phyloP scores from a whole-genome alignment of 768 basidiomycete genomes.

The Suillus paluster region DNA sequence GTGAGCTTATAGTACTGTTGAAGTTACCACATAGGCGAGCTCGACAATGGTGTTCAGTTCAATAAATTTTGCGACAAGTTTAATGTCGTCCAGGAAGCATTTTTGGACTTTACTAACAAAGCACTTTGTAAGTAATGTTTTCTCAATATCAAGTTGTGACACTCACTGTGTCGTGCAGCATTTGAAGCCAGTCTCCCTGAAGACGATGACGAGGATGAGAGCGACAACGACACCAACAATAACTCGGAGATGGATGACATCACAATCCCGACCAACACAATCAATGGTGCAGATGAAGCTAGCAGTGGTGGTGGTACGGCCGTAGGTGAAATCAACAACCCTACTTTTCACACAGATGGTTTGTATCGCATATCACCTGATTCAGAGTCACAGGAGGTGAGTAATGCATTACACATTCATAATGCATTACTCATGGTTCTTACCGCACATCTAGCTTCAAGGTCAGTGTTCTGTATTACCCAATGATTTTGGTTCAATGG shows the following conservation, averaged over 20 bases:
- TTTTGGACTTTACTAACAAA: neutral
- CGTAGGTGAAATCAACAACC: neutral
- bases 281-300: too few relatives aligned
- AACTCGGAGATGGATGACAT: neutral
- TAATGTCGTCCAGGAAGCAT: neutral
- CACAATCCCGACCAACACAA: too few relatives aligned
- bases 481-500: too few relatives aligned
- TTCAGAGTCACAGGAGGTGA: neutral
- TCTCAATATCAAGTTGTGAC: neutral
- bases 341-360: neutral
- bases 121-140: neutral
- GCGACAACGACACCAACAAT: neutral
- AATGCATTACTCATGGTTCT: neutral
- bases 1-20: neutral
- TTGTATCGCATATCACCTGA: neutral
- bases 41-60: neutral
- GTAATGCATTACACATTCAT: neutral
- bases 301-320: neutral
- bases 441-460: too few relatives aligned
- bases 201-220: neutral
- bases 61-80: neutral
- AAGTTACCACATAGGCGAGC: constrained; percentile 1
- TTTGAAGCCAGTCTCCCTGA: neutral
- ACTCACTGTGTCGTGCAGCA: neutral
- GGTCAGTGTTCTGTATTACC: too few relatives aligned